phyloP scores from a whole-genome alignment of 306 rosid species.

The Lablab purpureus region DNA sequence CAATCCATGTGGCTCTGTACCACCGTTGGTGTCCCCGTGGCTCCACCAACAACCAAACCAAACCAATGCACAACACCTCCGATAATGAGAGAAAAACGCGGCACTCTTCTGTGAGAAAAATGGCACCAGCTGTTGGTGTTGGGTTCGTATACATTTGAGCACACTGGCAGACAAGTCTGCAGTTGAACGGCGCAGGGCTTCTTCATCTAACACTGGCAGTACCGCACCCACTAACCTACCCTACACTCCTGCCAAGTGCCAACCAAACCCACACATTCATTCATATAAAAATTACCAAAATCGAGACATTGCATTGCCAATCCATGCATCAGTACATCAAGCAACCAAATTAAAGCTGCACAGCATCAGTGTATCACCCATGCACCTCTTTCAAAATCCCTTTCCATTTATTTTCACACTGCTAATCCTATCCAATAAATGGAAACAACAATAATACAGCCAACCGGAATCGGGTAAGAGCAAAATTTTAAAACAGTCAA shows the following conservation, averaged over 20 bases:
- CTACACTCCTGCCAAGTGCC: constrained; percentile 48
- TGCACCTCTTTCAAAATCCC: constrained; percentile 9
- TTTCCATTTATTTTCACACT: constrained; percentile 42
- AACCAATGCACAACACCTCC: neutral
- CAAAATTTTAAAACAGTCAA: constrained; percentile 42
- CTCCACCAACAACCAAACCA: constrained; percentile 45
- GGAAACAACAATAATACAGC: constrained; percentile 33
- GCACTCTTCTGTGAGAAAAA: constrained; percentile 27
- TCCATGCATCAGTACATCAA: neutral
- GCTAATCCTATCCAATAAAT: constrained; percentile 48
- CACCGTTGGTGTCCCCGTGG: constrained; percentile 56
- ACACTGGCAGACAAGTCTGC: constrained; percentile 49
- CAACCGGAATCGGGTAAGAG: constrained; percentile 21
- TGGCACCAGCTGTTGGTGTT: constrained; percentile 43
- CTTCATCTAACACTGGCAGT: neutral
- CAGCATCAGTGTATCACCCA: constrained; percentile 41
- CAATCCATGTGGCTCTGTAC: constrained; percentile 48
- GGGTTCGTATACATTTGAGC: neutral
- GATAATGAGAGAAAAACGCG: constrained; percentile 33
- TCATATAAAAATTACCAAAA: neutral
- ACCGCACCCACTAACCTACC: constrained; percentile 45
- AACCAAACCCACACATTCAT: constrained; percentile 35
- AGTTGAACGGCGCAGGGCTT: constrained; percentile 51
- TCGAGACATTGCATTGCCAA: constrained; percentile 38
- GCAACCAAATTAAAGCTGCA: constrained; percentile 34